Conservation (phyloP, 306 rosid species). For the Vigna trinervia region DNA sequence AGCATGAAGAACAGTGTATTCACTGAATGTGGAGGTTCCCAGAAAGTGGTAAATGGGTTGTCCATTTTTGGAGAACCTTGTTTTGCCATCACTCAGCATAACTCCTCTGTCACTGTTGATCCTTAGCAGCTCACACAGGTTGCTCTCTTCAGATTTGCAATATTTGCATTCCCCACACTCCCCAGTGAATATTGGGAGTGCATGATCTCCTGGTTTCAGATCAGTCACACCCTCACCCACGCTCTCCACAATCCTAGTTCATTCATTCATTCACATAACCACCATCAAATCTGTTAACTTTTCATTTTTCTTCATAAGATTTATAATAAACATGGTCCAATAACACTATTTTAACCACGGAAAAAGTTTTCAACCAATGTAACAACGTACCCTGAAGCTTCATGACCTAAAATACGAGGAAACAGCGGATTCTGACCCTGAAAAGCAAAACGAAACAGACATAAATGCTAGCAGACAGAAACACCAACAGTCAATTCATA, state of each 20-base stretch:
- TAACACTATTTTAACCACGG: too few species aligned
- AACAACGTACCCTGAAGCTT: constrained; percentile 68
- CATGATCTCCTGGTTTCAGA: constrained; percentile 47
- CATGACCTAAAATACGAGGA: constrained; percentile 78
- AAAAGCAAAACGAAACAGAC: neutral
- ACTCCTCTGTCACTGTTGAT: constrained; percentile 70
- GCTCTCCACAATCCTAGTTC: constrained; percentile 57
- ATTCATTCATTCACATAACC: neutral
- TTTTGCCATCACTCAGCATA: constrained; percentile 60
- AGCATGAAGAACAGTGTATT: constrained; percentile 68
- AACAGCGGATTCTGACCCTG: constrained; percentile 70
- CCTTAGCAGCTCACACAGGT: constrained; percentile 70
- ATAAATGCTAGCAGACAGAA: neutral
- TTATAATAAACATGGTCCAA: too few species aligned
- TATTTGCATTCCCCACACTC: constrained; percentile 68
- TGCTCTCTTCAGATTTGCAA: constrained; percentile 72
- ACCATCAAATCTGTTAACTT: neutral
- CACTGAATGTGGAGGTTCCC: constrained; percentile 78
- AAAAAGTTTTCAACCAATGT: neutral
- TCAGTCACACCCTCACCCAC: constrained; percentile 63
- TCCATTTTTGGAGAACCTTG: constrained; percentile 67
- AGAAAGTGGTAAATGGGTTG: constrained; percentile 71
- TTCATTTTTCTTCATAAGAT: too few species aligned
- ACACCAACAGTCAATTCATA: neutral
- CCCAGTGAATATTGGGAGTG: constrained; percentile 73